These are phyloP conservation scores for Pseudopithomyces maydicus DNA, from an alignment of 2,329 filamentous ascomycete genomes.

Conservation along the genomic window DNA sequence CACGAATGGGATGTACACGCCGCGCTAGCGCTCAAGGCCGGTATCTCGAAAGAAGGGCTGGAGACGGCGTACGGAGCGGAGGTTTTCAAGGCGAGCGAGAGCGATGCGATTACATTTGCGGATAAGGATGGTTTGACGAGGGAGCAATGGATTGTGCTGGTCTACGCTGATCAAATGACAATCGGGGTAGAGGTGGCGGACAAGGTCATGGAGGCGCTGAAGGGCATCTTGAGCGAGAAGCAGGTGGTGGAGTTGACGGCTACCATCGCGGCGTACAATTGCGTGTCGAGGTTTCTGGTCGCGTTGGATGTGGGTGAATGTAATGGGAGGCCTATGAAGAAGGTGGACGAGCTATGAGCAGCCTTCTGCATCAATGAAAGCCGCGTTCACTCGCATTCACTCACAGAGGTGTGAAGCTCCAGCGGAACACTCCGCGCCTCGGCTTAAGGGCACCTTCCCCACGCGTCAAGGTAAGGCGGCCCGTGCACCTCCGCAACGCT, in stretches of 20 bases:
- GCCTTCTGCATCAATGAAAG: not conserved
- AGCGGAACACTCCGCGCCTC: slow-evolving; percentile 5
- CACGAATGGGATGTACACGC: slow-evolving; percentile 86
- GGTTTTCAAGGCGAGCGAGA: slow-evolving; percentile 30
- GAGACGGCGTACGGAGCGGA: slow-evolving; percentile 45
- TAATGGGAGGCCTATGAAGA: slow-evolving; percentile 38
- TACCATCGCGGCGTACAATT: slow-evolving; percentile 81
- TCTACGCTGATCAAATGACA: slow-evolving; percentile 86
- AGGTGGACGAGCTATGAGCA: slow-evolving; percentile 31
- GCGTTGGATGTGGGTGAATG: slow-evolving; percentile 70
- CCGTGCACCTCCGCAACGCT: slow-evolving; percentile 9
- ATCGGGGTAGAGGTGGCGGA: slow-evolving; percentile 71
- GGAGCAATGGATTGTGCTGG: slow-evolving; percentile 60
- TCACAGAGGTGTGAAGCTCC: not conserved
- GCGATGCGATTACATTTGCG: slow-evolving; percentile 47
- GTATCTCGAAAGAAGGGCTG: slow-evolving; percentile 65
- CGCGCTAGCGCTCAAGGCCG: slow-evolving; percentile 64
- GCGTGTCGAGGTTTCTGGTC: slow-evolving; percentile 81
- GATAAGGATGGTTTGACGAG: slow-evolving; percentile 46
- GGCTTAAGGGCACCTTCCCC: not conserved
- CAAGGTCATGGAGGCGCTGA: slow-evolving; percentile 68
- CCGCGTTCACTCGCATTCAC: not conserved
- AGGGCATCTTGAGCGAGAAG: slow-evolving; percentile 65
- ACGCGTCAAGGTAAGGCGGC: slow-evolving; percentile 13
- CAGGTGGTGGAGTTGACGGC: slow-evolving; percentile 83